phyloP scores from a whole-genome alignment of 768 basidiomycete species.

The Podaxis sp. region DNA sequence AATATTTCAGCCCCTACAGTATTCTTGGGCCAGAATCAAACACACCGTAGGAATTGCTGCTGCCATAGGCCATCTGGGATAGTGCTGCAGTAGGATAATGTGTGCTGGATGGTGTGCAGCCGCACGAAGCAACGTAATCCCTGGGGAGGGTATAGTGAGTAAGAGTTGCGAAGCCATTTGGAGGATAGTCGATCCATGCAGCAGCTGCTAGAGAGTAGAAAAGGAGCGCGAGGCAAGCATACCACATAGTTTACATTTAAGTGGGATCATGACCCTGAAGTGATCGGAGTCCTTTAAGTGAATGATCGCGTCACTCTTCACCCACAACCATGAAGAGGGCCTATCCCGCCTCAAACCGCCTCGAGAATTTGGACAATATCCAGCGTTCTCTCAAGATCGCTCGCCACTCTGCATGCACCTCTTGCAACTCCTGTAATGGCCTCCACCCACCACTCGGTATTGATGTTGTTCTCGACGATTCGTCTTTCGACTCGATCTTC shows the following conservation, averaged over 20 bases:
- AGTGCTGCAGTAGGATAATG: conserved; percentile 79
- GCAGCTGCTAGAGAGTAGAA: conserved; percentile 16
- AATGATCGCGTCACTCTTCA: conserved; percentile 13
- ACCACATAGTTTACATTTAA: conserved; percentile 13
- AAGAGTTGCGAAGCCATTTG: conserved; percentile 66
- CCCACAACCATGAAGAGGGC: conserved; percentile 52
- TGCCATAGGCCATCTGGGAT: conserved; percentile 78
- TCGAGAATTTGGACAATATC: conserved; percentile 44
- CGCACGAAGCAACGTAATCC: conserved; percentile 69
- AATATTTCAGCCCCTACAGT: not conserved
- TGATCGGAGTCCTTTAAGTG: not conserved
- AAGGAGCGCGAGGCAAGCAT: not conserved
- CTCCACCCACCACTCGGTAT: conserved; percentile 62
- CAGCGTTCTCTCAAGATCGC: conserved; percentile 75
- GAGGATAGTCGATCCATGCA: conserved; percentile 65
- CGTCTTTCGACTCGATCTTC: conserved; percentile 46
- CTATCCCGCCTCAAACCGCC: conserved; percentile 63
- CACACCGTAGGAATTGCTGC: conserved; percentile 61
- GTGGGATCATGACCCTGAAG: conserved; percentile 1
- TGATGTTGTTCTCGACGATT: conserved; percentile 57
- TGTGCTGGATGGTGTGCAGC: conserved; percentile 67
- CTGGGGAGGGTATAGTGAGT: conserved; percentile 67
- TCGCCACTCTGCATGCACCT: conserved; percentile 70
- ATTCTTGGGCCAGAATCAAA: not conserved
- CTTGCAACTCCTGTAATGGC: conserved; percentile 66